Percentiles rank a stretch among this genome's conserved stretches.
phyloP scores from a whole-genome alignment of 441 rosid genomes.

The Gossypium schwendimanii region DNA sequence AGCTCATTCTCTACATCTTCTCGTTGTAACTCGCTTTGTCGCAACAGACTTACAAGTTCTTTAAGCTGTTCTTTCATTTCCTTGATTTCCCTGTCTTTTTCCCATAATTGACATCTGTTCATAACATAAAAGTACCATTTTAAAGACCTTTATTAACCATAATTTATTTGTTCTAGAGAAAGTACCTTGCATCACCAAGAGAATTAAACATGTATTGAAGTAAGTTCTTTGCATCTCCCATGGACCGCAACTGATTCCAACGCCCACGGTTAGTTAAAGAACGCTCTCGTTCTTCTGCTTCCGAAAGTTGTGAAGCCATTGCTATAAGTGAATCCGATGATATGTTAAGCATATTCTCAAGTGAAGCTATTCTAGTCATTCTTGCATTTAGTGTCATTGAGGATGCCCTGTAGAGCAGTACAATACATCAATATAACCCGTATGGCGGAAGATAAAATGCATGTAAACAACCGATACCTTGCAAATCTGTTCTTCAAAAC shows the following conservation, averaged over 20 bases:
- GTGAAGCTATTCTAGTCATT: conserved; percentile 74
- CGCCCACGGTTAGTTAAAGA: conserved; percentile 83
- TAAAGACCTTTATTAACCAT: background rate
- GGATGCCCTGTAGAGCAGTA: conserved; percentile 56
- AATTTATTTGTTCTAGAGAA: background rate
- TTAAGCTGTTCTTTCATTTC: conserved; percentile 93
- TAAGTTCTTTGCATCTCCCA: conserved; percentile 96
- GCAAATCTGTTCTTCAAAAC: conserved; percentile 85
- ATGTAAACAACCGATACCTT: conserved; percentile 36
- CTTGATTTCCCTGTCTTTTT: conserved; percentile 72
- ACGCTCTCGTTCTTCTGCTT: conserved; percentile 95
- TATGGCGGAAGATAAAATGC: background rate
- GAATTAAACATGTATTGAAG: conserved; percentile 93
- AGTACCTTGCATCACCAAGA: conserved; percentile 78
- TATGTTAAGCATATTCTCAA: conserved; percentile 85
- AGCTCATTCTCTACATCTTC: conserved; percentile 84
- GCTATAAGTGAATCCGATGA: conserved; percentile 90
- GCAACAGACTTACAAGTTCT: conserved; percentile 69
- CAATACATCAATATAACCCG: conserved; percentile 4
- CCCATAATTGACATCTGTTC: conserved; percentile 86
- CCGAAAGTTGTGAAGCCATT: conserved; percentile 99
- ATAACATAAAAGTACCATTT: conserved; percentile 1
- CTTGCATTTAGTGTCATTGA: conserved; percentile 94
- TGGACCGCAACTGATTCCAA: conserved; percentile 94
- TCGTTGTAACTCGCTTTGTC: conserved; percentile 71